Evolutionary conservation across 345 rosid species (phyloP), one percentile per base, ranked within the genome.

Genomic region (Melaleuca alternifolia): DNA sequence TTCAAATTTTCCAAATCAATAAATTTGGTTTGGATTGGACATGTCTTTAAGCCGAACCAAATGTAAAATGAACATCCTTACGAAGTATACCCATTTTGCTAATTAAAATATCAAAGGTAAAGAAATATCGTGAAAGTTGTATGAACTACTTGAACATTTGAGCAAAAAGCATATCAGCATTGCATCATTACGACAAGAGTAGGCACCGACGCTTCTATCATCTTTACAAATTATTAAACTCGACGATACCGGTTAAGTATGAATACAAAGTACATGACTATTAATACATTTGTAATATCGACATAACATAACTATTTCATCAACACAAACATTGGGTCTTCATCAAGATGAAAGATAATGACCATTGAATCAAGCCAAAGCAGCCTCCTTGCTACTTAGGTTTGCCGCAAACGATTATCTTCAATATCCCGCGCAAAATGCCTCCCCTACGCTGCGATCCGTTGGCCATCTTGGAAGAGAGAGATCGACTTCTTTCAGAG

Each of bases 11-110:
- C 5, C 37, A 61, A 57, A 57, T 57, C 2, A 18, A n/a, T 61
- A n/a, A 13, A 18, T 13, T 61, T 2, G 0, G 71, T 30, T n/a
- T 1, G 0, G 37, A 18, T 61, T 61, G 18, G 5, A n/a, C 0
- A 61, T 3, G 71, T 61, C 71, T 51, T 18, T 16, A 5, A 51
- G 53, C 1, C 53, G 53, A 51, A 51, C 18, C 18, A 0, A 61
- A 59, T 2, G 1, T 5, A 6, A 0, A 1, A 61, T 28, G 75
- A 61, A 30, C 71, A n/a, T 9, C 71, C 71, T n/a, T 61, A n/a
- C 71, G 1, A 51, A 30, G 71, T 13, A 13, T 18, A n/a, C 18
- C 37, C 37, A n/a, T n/a, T 15, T 61, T n/a, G 18, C 12, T 9
- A 21, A 54, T 54, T 1, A 20, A 54, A 20, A 54, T 54, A 7